Conservation (phyloP, 169 alveolate species). For the Cryptosporidium muris region DNA sequence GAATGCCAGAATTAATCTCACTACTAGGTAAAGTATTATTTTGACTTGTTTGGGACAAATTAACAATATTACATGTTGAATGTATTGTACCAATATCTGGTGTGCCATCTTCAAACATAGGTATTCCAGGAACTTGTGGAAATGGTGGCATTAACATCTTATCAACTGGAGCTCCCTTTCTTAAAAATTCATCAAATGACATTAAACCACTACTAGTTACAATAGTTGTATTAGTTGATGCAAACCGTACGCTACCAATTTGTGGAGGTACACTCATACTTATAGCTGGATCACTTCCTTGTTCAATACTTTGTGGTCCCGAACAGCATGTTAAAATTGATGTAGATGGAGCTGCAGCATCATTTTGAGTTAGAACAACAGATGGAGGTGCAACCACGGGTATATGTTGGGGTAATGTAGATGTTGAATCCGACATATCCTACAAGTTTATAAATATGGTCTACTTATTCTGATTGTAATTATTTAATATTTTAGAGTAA, state of each 20-base stretch:
- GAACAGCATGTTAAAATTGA: conserved; percentile 65
- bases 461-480: neutral
- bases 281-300: conserved; percentile 65
- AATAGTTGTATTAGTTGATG: conserved; percentile 59
- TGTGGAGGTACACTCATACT: conserved; percentile 55
- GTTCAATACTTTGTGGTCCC: conserved; percentile 34
- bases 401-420: conserved; percentile 33
- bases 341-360: conserved; percentile 72
- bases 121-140: conserved; percentile 70
- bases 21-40: conserved; percentile 49
- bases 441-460: neutral
- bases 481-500: too few relatives aligned
- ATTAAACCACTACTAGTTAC: conserved; percentile 67
- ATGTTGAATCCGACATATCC: conserved; percentile 32
- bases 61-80: conserved; percentile 59
- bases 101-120: conserved; percentile 72
- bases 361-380: conserved; percentile 58
- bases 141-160: conserved; percentile 66
- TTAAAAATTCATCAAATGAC: conserved; percentile 57
- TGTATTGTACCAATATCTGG: conserved; percentile 70
- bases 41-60: conserved; percentile 58
- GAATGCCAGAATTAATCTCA: conserved; percentile 33
- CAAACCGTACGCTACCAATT: conserved; percentile 57
- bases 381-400: conserved; percentile 71
- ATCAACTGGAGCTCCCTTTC: conserved; percentile 67